Evolutionary conservation across 2,329 filamentous ascomycete species (phyloP).

Genomic region (Lecanicillium sp.): DNA sequence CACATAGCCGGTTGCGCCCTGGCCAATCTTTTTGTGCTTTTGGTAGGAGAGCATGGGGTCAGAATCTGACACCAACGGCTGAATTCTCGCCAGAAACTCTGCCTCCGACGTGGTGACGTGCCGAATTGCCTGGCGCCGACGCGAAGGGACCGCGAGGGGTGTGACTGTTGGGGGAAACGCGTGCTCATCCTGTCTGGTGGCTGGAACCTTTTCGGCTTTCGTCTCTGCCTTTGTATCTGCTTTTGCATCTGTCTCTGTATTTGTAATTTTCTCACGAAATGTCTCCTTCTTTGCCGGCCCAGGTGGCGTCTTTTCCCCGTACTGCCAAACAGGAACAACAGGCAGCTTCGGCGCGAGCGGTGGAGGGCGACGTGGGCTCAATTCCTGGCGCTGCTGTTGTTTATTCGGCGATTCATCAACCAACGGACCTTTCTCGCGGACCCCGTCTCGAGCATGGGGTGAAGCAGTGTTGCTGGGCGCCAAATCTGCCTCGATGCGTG

Average conservation of each 20-base stretch:
- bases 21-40: conserved; percentile 99
- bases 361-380: conserved; percentile 1
- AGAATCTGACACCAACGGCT: conserved; percentile 90
- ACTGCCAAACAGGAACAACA: not conserved
- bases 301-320: not conserved
- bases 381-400: not conserved
- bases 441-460: not conserved
- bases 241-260: not conserved
- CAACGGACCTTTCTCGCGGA: not conserved
- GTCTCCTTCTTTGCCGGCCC: too few species aligned
- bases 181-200: not conserved
- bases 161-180: not conserved
- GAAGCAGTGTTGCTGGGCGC: not conserved
- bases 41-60: conserved; percentile 92
- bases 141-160: conserved; percentile 6
- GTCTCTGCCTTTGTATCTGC: not conserved
- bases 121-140: conserved; percentile 5
- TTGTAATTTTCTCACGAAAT: not conserved
- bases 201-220: not conserved
- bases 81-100: conserved; percentile 93
- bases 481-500: not conserved
- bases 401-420: not conserved
- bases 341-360: conserved; percentile 4
- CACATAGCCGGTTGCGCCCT: conserved; percentile 96
- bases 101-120: conserved; percentile 79